Evolutionary conservation across 2,329 filamentous ascomycete genomes (phyloP), one percentile per base, ranked within the genome.

Genomic region (Ceratocystis smalleyi): DNA sequence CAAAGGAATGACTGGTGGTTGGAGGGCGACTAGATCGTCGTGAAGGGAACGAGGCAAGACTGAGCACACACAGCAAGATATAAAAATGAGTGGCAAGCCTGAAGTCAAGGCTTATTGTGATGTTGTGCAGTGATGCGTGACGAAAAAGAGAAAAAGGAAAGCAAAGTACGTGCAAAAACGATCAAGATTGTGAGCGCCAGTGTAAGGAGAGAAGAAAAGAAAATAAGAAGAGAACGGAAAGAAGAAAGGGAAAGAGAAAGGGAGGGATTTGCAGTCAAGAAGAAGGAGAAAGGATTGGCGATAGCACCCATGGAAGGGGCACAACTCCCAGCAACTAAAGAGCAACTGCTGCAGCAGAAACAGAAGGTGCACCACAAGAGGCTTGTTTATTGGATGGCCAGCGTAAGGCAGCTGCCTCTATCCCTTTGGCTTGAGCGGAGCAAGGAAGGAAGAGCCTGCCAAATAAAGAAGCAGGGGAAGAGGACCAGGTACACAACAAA

Each of bases 51-150:
- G 67, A 68, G 67, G 68, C 63, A 71, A 72, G 69, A 63, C 66
- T 43, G 62, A 63, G 65, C 27, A 57, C 51, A n/a, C 54, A 57
- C 3, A 27, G 24, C 24, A 27, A 35, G 54, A 68, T 74, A 72
- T 69, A 71, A 77, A 82, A 40, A 81, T 70, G 80, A 83, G 75
- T 77, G 82, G 75, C 77, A 76, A 74, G 79, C 80, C 81, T 74
- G 79, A 78, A 79, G 35, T 77, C 78, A 79, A 80, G 78, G 78
- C 78, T 4, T 74, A 63, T 19, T 30, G 61, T 54, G 51, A n/a
- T 63, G 47, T 19, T 55, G 51, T 30, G 61, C 40, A 35, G 61
- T 55, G 47, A 43, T 55, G 61, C 40, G 15, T 40, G n/a, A 19
- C 47, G 22, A 7, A 69, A 70, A 67, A 68, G 10, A 69, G 69